Percentiles rank a stretch among this genome's conserved stretches.
phyloP scores from a whole-genome alignment of 257 asterid species.

The Sherardia arvensis region DNA sequence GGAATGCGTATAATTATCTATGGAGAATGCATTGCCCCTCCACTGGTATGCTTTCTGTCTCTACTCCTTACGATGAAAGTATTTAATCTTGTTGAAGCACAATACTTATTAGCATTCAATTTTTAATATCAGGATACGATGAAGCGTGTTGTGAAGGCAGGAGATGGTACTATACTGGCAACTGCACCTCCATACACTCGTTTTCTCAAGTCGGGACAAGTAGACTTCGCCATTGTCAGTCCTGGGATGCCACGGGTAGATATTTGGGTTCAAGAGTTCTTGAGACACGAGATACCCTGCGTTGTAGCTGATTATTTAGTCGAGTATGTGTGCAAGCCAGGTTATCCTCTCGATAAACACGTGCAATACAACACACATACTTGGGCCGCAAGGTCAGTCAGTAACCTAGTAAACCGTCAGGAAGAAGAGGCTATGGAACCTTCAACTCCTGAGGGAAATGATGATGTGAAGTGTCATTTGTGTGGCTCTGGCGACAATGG shows the following conservation, averaged over 20 bases:
- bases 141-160: conserved; percentile 81
- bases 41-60: conserved; percentile 44
- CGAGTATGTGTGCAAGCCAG: conserved; percentile 89
- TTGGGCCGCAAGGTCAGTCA: conserved; percentile 69
- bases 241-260: conserved; percentile 72
- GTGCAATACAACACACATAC: conserved; percentile 70
- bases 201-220: conserved; percentile 41
- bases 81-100: neutral
- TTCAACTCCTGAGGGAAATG: conserved; percentile 19
- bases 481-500: conserved; percentile 55
- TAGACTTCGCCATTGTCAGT: conserved; percentile 72
- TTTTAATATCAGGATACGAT: conserved; percentile 65
- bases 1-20: conserved; percentile 69
- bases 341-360: conserved; percentile 62
- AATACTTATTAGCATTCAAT: neutral
- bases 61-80: neutral
- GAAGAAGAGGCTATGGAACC: conserved; percentile 45
- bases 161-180: conserved; percentile 81
- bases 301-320: conserved; percentile 76
- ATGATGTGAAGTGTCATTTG: conserved; percentile 32
- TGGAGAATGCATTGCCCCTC: conserved; percentile 92
- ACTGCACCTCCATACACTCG: conserved; percentile 91
- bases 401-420: conserved; percentile 24
- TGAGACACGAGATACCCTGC: conserved; percentile 68
- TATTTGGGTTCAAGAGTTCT: conserved; percentile 80